phyloP scores from a whole-genome alignment of 208 protist genomes.

The Trypanosoma grayi region DNA sequence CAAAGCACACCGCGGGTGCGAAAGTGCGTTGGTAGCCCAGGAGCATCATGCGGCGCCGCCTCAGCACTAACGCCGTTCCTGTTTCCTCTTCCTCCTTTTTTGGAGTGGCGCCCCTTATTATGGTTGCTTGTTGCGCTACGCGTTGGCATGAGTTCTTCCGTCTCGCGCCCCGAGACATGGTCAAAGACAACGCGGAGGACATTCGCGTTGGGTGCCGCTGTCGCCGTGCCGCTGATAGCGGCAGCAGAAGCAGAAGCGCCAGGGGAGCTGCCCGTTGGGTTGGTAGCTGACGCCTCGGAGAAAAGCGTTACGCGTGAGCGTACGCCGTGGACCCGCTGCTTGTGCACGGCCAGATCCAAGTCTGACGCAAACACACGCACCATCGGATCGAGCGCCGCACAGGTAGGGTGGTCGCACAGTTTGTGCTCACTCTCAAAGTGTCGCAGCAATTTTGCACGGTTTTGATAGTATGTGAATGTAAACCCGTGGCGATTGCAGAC shows the following conservation, averaged over 20 bases:
- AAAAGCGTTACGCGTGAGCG: conserved; percentile 34
- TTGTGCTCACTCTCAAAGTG: conserved; percentile 78
- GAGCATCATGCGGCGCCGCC: conserved; percentile 23
- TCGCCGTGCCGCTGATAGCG: conserved; percentile 7
- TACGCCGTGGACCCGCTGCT: conserved; percentile 71
- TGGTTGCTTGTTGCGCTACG: conserved; percentile 6
- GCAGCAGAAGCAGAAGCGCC: neutral
- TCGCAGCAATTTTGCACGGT: conserved; percentile 64
- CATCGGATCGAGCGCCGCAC: conserved; percentile 70
- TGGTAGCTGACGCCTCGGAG: neutral
- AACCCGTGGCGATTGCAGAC: conserved; percentile 83
- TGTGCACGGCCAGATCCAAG: conserved; percentile 76
- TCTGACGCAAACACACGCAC: conserved; percentile 80
- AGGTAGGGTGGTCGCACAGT: conserved; percentile 87
- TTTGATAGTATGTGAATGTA: conserved; percentile 81
- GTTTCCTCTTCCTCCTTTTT: conserved; percentile 9
- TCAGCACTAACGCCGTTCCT: neutral
- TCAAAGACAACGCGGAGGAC: conserved; percentile 81
- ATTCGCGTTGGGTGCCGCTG: conserved; percentile 60
- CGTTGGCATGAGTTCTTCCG: conserved; percentile 54
- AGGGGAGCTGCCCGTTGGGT: neutral
- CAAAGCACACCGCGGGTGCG: conserved; percentile 15
- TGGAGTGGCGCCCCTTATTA: neutral
- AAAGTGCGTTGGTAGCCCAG: conserved; percentile 57
- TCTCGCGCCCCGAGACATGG: conserved; percentile 54